phyloP scores from a whole-genome alignment of 805 yeast species.

The Wickerhamomyces kurtzmanii region DNA sequence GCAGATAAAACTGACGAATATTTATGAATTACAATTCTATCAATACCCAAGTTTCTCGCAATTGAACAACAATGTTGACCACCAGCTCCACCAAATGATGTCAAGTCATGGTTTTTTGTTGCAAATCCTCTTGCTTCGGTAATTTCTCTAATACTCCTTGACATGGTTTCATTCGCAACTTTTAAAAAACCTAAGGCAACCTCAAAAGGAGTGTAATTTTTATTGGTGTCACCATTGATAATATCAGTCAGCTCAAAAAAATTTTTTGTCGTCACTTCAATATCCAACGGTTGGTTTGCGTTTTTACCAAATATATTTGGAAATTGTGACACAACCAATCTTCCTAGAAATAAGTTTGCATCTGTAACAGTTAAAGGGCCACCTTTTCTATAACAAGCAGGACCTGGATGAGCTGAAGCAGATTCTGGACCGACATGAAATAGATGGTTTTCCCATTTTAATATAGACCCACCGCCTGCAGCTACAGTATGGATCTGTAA shows the following conservation, averaged over 20 bases:
- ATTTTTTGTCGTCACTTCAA: conserved; percentile 16
- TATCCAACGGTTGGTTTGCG: conserved; percentile 23
- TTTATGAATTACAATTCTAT: conserved; percentile 26
- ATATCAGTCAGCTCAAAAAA: conserved; percentile 21
- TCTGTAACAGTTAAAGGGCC: conserved; percentile 33
- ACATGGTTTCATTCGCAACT: conserved; percentile 31
- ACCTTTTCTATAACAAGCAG: conserved; percentile 31
- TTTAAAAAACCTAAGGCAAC: conserved; percentile 29
- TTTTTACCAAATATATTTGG: conserved; percentile 29
- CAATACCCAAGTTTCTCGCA: conserved; percentile 25
- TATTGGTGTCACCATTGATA: conserved; percentile 20
- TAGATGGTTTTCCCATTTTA: conserved; percentile 15
- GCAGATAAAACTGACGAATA: conserved; percentile 32
- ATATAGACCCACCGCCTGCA: conserved; percentile 19
- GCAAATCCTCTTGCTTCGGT: conserved; percentile 30
- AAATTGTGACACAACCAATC: conserved; percentile 23
- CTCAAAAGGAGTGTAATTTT: conserved; percentile 21
- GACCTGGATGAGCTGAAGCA: conserved; percentile 32
- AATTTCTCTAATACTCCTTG: conserved; percentile 28
- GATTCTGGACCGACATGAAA: conserved; percentile 31
- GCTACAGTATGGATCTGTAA: conserved; percentile 19
- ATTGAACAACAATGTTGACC: conserved; percentile 28
- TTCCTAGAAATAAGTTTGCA: conserved; percentile 27
- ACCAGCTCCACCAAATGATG: conserved; percentile 34
- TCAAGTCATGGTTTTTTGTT: conserved; percentile 25